A percentile compares a stretch with the other conserved stretches of the same genome.
phyloP scores from a whole-genome alignment of 1,284 basidiomycete species.

The Amylostereum areolatum region DNA sequence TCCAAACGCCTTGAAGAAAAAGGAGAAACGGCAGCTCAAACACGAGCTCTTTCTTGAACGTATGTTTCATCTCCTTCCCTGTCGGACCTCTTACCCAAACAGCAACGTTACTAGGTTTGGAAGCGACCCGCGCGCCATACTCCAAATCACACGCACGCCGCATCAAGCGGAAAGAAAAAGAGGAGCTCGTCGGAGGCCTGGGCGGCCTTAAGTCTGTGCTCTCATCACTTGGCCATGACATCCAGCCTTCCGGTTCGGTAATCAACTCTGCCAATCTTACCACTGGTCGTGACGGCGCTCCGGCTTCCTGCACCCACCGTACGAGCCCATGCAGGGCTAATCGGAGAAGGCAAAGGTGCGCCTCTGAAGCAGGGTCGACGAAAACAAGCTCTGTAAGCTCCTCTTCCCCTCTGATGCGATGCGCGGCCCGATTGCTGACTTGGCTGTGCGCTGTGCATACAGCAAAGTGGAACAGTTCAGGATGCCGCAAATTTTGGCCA shows the following conservation, averaged over 20 bases:
- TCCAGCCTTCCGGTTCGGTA: too few species aligned
- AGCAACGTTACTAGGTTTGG: constrained; percentile 40
- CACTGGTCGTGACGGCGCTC: too few species aligned
- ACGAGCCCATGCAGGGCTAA: constrained; percentile 39
- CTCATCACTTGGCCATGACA: constrained; percentile 29
- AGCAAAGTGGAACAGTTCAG: constrained; percentile 66
- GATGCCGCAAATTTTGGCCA: constrained; percentile 65
- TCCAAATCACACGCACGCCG: constrained; percentile 73
- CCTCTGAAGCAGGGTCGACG: constrained; percentile 63
- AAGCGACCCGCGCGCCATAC: constrained; percentile 48
- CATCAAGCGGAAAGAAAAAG: constrained; percentile 63
- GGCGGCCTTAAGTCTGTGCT: constrained; percentile 54
- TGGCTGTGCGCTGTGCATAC: constrained; percentile 2
- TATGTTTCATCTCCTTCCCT: constrained; percentile 23
- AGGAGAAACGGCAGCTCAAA: constrained; percentile 62
- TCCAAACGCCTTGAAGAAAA: constrained; percentile 45
- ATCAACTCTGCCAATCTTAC: too few species aligned
- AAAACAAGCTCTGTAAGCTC: constrained; percentile 63
- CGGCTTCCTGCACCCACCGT: neutral
- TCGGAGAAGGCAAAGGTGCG: constrained; percentile 61
- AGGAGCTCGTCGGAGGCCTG: constrained; percentile 61
- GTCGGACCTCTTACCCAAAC: constrained; percentile 4
- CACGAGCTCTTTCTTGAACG: constrained; percentile 65
- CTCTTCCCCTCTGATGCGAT: neutral
- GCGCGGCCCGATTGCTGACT: neutral